Base-by-base conservation (phyloP, 257 asterid species). In the Scutellaria minor region DNA sequence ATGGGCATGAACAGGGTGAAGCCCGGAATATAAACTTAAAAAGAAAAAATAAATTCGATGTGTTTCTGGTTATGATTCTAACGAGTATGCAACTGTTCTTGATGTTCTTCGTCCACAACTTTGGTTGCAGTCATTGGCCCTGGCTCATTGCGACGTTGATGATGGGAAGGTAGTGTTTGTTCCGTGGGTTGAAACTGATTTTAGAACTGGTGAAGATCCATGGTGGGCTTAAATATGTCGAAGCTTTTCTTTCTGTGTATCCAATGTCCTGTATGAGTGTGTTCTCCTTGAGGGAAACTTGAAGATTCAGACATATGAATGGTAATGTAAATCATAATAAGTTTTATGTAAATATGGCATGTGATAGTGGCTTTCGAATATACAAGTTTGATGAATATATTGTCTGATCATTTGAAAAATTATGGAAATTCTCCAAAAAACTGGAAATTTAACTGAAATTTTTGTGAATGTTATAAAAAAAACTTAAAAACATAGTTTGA, bases 161-260 rank as follows among this genome's bases (percentile, higher is more conserved):
- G 75, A 44, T 10, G 66, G 66, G 20, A 70, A 70, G 75, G 66
- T 69, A 13, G 45, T 69, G 31, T 69, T 69, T 31, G 18, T 55
- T 14, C 74, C 74, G 2, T 69, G 74, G 74, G n/a, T n/a, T 6
- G 74, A 69, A 40, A 69, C 74, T 44, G 74, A 69, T 44, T 69
- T 69, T 56, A 69, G 74, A 69, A 69, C 74, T 2, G 74, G 74
- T 7, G 74, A 69, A 37, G 9, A 69, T 18, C 74, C 74, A 69
- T 69, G 74, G 74, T 69, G 74, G 65, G 18, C 74, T 37, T 69
- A 69, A 47, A 69, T 54, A 22, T 12, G 24, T 68, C 64, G n/a
- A 40, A n/a, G 39, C 15, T n/a, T 0, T 10, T 11, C 52, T 27
- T 5, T 45, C 15, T 44, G 45, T 68, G 66, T 56, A 70, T 70